These are phyloP conservation scores for Colletotrichum eleusines DNA, from an alignment of 2,329 filamentous ascomycete genomes.

Conservation along the genomic window DNA sequence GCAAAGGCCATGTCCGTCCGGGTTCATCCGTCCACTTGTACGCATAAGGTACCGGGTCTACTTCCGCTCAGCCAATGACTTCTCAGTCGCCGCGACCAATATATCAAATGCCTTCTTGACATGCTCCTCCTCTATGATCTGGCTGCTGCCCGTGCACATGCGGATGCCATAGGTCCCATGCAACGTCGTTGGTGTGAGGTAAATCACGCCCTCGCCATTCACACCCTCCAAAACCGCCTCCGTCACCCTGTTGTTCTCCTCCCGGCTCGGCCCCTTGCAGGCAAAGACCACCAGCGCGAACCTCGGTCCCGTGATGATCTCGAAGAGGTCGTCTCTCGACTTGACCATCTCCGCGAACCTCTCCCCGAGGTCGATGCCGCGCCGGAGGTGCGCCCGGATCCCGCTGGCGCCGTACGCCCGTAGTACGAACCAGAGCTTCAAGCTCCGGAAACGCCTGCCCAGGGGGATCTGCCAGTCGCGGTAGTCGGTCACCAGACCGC, in stretches of 20 bases:
- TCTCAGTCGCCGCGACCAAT: conserved; percentile 73
- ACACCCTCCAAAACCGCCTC: conserved; percentile 81
- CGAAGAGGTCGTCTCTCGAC: conserved; percentile 76
- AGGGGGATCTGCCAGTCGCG: conserved; percentile 98
- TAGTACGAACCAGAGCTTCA: conserved; percentile 97
- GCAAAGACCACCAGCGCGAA: conserved; percentile 86
- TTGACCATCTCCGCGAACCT: conserved; percentile 73
- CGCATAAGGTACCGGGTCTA: neutral
- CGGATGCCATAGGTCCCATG: conserved; percentile 82
- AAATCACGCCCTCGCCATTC: conserved; percentile 81
- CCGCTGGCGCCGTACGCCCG: conserved; percentile 84
- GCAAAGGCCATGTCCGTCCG: too few species aligned
- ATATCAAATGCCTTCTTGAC: conserved; percentile 80
- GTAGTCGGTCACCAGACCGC: conserved; percentile 91
- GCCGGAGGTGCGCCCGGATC: conserved; percentile 78
- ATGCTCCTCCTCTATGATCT: conserved; percentile 77
- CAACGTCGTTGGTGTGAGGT: conserved; percentile 82
- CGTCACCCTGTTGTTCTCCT: conserved; percentile 75
- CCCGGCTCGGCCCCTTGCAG: conserved; percentile 56
- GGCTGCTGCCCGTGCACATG: conserved; percentile 79
- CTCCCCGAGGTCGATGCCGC: conserved; percentile 77
- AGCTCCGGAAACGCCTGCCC: conserved; percentile 84
- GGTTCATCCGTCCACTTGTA: neutral
- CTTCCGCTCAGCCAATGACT: conserved; percentile 53
- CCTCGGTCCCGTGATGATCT: conserved; percentile 77